Evolutionary conservation across 2,329 filamentous ascomycete species (phyloP).

Genomic region (Zasmidium citrigriseum): DNA sequence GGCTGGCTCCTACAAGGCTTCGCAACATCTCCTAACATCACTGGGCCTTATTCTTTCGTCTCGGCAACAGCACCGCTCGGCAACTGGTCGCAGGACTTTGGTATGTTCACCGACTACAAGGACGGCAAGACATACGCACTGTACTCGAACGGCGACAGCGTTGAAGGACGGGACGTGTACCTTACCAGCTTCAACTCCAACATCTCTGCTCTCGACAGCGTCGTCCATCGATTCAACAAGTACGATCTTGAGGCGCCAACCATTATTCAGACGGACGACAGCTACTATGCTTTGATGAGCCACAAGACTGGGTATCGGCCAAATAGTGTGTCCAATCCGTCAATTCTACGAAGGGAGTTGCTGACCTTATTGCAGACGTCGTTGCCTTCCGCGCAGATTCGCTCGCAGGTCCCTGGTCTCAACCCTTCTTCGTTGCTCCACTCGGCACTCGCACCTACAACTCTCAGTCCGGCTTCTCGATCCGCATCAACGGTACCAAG

Average conservation of each 20-base stretch:
- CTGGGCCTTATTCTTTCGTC: slow-evolving; percentile 57
- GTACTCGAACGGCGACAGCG: slow-evolving; percentile 61
- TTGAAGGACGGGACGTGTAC: slow-evolving; percentile 59
- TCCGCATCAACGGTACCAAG: slow-evolving; percentile 45
- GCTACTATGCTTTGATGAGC: slow-evolving; percentile 63
- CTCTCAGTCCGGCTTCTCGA: slow-evolving; percentile 62
- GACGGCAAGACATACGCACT: slow-evolving; percentile 58
- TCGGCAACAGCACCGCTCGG: slow-evolving; percentile 57
- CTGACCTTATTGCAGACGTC: slow-evolving; percentile 38
- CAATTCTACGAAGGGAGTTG: slow-evolving; percentile 3
- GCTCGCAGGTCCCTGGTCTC: slow-evolving; percentile 61
- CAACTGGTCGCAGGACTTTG: slow-evolving; percentile 66
- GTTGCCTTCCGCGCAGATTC: slow-evolving; percentile 62
- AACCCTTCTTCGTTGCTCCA: slow-evolving; percentile 61
- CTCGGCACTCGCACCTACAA: slow-evolving; percentile 59
- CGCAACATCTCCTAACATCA: slow-evolving; percentile 54
- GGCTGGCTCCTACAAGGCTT: slow-evolving; percentile 59
- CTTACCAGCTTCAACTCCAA: slow-evolving; percentile 56
- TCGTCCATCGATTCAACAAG: slow-evolving; percentile 59
- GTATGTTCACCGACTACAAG: slow-evolving; percentile 62
- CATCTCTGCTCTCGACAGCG: slow-evolving; percentile 53
- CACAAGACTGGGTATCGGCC: slow-evolving; percentile 66
- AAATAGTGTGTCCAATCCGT: slow-evolving; percentile 43
- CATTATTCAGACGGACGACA: slow-evolving; percentile 61
- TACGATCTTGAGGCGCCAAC: slow-evolving; percentile 63